Percentiles rank a stretch among this genome's conserved stretches.
Evolutionary conservation across 495 filamentous ascomycete species (phyloP).

Genomic region (Letharia lupina): DNA sequence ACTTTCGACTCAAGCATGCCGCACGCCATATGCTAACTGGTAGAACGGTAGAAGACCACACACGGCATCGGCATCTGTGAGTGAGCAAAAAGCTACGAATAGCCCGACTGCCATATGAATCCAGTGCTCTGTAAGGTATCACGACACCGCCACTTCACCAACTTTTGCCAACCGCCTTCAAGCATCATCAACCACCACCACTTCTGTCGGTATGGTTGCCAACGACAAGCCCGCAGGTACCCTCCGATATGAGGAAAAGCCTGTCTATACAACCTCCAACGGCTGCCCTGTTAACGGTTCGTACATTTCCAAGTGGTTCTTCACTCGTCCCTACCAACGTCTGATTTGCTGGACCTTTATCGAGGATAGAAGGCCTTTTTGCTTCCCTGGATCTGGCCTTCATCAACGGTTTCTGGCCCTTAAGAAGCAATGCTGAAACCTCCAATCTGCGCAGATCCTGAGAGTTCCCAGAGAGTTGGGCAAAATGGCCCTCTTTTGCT

Average conservation of each 20-base stretch:
- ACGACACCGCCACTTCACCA: background rate
- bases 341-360: background rate
- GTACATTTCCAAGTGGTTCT: background rate
- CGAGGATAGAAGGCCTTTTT: background rate
- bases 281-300: constrained; percentile 38
- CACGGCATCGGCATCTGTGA: background rate
- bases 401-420: background rate
- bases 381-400: background rate
- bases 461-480: constrained; percentile 51
- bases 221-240: constrained; percentile 39
- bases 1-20: no score
- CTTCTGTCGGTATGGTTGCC: constrained; percentile 32
- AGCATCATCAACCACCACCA: background rate
- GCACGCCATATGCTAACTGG: background rate
- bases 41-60: background rate
- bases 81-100: background rate
- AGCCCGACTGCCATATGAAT: background rate
- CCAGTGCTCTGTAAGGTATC: background rate
- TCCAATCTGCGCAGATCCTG: constrained; percentile 43
- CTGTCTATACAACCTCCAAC: constrained; percentile 55
- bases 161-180: background rate
- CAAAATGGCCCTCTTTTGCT: constrained; percentile 55
- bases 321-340: background rate
- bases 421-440: constrained; percentile 2
- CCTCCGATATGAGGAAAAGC: constrained; percentile 50